These are phyloP conservation scores for Rhododendron henanense DNA, from an alignment of 148 eudicot genomes.

Conservation along the genomic window DNA sequence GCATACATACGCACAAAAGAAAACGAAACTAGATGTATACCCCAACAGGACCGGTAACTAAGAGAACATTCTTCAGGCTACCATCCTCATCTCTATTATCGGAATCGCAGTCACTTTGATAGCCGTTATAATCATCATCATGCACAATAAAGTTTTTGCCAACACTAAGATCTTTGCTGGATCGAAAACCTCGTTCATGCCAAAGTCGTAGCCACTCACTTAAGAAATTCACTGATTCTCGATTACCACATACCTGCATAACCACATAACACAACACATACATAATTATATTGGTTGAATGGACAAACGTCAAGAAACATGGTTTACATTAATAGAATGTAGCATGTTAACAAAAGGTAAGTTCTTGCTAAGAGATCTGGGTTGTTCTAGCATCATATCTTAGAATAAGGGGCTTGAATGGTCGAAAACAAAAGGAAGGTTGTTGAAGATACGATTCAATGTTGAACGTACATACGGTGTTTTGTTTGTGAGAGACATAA, in stretches of 20 bases:
- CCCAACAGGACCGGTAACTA: conserved; percentile 97
- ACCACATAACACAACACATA: background rate
- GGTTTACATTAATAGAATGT: background rate
- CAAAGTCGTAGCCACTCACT: conserved; percentile 84
- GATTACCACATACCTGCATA: conserved; percentile 87
- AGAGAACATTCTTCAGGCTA: conserved; percentile 76
- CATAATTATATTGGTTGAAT: background rate
- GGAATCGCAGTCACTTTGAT: conserved; percentile 46
- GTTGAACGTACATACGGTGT: background rate
- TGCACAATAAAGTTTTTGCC: conserved; percentile 25
- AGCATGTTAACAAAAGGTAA: background rate
- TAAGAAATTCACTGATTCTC: conserved; percentile 61
- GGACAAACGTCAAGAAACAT: background rate
- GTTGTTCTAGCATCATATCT: background rate
- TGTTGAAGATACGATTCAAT: background rate
- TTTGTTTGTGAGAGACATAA: background rate
- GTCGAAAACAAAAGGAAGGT: background rate
- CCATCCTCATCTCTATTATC: conserved; percentile 42
- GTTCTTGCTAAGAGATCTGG: background rate
- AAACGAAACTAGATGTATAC: conserved; percentile 32
- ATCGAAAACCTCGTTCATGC: conserved; percentile 54
- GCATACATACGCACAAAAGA: background rate
- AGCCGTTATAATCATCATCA: conserved; percentile 36
- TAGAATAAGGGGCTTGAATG: conserved; percentile 1
- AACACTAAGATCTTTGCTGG: conserved; percentile 27